Evolutionary conservation across 768 basidiomycete genomes (phyloP).

Genomic region (Krasilnikovozyma curviuscula): DNA sequence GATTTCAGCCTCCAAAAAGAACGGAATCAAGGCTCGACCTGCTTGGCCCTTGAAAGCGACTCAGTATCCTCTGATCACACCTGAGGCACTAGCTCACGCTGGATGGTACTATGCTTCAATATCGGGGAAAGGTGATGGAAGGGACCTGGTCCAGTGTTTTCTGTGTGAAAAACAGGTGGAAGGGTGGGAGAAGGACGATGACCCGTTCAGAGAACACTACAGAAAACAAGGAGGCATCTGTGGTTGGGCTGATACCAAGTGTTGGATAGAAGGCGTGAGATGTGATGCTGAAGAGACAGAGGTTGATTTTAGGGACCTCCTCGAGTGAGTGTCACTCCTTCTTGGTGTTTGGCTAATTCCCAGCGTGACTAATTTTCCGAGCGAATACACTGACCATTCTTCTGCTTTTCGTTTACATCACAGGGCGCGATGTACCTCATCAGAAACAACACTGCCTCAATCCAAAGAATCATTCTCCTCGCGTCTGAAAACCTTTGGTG

Average conservation of each 20-base stretch:
- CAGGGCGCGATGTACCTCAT: neutral
- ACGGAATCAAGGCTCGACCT: constrained; percentile 17
- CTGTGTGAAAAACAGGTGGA: constrained; percentile 61
- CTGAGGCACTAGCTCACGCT: constrained; percentile 58
- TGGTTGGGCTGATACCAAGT: constrained; percentile 63
- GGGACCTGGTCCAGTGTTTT: constrained; percentile 63
- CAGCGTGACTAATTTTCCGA: no score
- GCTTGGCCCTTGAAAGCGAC: constrained; percentile 52
- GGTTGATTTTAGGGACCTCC: neutral
- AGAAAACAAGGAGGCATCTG: constrained; percentile 45
- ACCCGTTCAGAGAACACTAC: constrained; percentile 69
- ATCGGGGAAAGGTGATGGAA: no score
- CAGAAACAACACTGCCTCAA: constrained; percentile 17
- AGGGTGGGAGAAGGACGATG: constrained; percentile 69
- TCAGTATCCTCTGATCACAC: constrained; percentile 43
- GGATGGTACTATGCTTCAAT: constrained; percentile 68
- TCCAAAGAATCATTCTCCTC: constrained; percentile 14
- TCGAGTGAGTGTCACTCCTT: neutral
- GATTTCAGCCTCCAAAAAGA: no score
- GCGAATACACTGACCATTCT: no score
- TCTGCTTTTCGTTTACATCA: neutral
- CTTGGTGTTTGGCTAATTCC: neutral
- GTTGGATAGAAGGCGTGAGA: constrained; percentile 34
- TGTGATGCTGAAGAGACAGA: neutral
- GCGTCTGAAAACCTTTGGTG: constrained; percentile 18